Evolutionary conservation across 2,329 filamentous ascomycete genomes (phyloP), one percentile per base, ranked within the genome.

Genomic region (Epichloe scottii): DNA sequence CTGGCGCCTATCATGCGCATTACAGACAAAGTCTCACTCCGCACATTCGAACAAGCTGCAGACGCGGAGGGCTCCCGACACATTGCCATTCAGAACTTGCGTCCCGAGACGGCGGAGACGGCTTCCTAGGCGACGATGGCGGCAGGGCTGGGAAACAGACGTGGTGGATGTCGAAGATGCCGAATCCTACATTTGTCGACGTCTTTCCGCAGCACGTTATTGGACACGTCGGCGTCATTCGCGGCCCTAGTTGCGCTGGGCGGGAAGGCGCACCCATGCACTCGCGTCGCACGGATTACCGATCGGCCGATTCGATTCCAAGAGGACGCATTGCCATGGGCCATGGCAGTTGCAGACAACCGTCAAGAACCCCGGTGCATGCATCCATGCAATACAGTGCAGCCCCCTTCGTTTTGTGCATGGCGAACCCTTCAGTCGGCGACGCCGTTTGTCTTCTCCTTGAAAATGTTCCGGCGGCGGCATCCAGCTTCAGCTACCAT

Each of bases 1-100:
- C 17, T 42, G 11, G 19, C 17, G 40, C 40, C 17, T 42, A 3
- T 12, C 15, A 42, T 37, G 41, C 17, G 41, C 17, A 48, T 34
- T 37, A 42, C 37, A 42, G 47, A 41, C 47, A 42, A 33, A 23
- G 47, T 42, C 38, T 49, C 47, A 49, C 17, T 49, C 47, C 10
- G 43, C 17, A 17, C 26, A 45, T n/a, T 45, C 11, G 26, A 6
- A 30, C n/a, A 30, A 30, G 26, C 11, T 30, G 26, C 8, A 30
- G 26, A 4, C 26, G 7, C 26, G 7, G 26, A 30, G 26, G 8
- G 43, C n/a, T 21, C 26, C 42, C 26, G 17, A 14, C n/a, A 42
- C n/a, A n/a, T n/a, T 42, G 44, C 44, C 15, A 26, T 19, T 6
- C 44, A 30, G 26, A 17, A 23, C 10, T 12, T 14, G 17, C 17